A percentile compares a stretch with the other conserved stretches of the same genome.
Conservation (phyloP, 257 asterid genomes). For the Ilex asprella region DNA sequence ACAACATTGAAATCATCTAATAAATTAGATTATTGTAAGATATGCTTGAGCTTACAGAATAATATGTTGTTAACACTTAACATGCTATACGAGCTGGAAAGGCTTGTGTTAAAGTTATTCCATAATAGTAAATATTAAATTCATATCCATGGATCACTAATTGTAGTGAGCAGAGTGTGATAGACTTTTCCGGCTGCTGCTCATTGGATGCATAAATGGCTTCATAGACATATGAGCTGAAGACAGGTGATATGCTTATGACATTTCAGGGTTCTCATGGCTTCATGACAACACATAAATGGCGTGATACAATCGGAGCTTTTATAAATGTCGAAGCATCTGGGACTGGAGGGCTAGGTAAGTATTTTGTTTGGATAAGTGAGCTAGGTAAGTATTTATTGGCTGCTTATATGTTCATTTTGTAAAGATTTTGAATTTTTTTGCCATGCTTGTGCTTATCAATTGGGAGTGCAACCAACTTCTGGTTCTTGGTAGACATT, state of each 20-base stretch:
- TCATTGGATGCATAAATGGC: background rate
- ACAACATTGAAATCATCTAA: too few relatives aligned
- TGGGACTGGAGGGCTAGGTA: conserved; percentile 97
- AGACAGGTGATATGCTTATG: conserved; percentile 15
- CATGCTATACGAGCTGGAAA: background rate
- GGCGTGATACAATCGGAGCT: conserved; percentile 91
- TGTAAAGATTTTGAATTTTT: conserved; percentile 10
- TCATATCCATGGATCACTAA: background rate
- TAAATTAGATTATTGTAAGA: too few relatives aligned
- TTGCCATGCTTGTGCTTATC: background rate
- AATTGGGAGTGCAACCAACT: background rate
- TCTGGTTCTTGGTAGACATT: conserved; percentile 1
- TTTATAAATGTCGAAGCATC: conserved; percentile 84
- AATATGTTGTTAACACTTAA: too few relatives aligned
- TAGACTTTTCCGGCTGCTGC: background rate
- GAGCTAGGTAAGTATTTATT: conserved; percentile 59
- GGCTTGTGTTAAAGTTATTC: background rate
- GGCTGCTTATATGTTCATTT: conserved; percentile 8
- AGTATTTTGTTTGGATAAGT: conserved; percentile 11
- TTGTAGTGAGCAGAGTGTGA: background rate
- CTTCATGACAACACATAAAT: conserved; percentile 87
- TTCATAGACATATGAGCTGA: background rate
- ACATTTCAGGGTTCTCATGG: conserved; percentile 90
- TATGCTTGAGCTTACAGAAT: too few relatives aligned
- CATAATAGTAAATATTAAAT: background rate